These are phyloP conservation scores for Colletotrichum sidae DNA, from an alignment of 2,329 filamentous ascomycete species.

Conservation along the genomic window DNA sequence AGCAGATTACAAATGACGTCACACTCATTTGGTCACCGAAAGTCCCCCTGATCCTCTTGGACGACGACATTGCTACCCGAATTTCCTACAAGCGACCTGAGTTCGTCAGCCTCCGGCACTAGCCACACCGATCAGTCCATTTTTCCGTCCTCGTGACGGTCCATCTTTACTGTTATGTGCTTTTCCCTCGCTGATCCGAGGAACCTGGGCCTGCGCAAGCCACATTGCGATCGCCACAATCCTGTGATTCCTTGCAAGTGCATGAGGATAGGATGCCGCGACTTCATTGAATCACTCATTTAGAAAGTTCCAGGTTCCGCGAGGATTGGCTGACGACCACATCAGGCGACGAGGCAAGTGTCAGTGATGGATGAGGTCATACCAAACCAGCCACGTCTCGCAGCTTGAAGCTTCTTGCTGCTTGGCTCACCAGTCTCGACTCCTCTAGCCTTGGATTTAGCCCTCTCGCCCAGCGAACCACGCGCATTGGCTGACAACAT, in stretches of 20 bases:
- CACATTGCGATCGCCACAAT: slow-evolving; percentile 34
- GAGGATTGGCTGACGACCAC: background rate
- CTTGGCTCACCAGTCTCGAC: slow-evolving; percentile 4
- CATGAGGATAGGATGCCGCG: slow-evolving; percentile 17
- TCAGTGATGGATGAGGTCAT: slow-evolving; percentile 11
- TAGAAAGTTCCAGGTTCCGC: background rate
- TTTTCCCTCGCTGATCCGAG: slow-evolving; percentile 13
- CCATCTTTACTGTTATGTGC: background rate
- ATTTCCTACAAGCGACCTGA: background rate
- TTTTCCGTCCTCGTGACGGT: slow-evolving; percentile 30
- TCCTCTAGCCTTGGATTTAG: background rate
- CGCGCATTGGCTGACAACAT: slow-evolving; percentile 28
- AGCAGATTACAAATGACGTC: slow-evolving; percentile 26
- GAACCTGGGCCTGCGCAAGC: slow-evolving; percentile 23
- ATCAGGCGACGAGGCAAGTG: background rate
- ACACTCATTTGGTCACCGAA: background rate
- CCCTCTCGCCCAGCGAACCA: slow-evolving; percentile 8
- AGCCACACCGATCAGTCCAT: slow-evolving; percentile 27
- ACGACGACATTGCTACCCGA: slow-evolving; percentile 6
- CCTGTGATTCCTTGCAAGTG: background rate
- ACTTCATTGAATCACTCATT: slow-evolving; percentile 17
- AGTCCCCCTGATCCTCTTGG: background rate
- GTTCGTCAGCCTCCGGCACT: slow-evolving; percentile 5
- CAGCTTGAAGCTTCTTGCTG: background rate
- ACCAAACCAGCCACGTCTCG: background rate